These are phyloP conservation scores for Lignosus rhinocerotis DNA, from an alignment of 1,284 basidiomycete species.

Conservation along the genomic window DNA sequence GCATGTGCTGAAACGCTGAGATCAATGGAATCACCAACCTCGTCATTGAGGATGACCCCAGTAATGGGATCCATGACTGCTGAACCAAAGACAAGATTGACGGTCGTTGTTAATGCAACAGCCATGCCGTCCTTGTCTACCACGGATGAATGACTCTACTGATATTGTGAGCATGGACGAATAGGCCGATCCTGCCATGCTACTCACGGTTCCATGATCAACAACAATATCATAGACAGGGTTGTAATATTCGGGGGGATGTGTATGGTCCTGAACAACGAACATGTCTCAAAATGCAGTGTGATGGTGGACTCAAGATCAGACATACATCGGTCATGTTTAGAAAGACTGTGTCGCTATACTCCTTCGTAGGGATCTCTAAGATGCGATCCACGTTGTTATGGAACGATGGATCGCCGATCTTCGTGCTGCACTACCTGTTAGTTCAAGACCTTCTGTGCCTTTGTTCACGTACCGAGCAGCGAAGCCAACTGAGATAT, in stretches of 20 bases:
- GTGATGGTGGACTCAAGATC: not conserved
- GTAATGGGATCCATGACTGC: conserved; percentile 82
- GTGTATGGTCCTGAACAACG: conserved; percentile 67
- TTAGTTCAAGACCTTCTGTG: not conserved
- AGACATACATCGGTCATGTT: conserved; percentile 80
- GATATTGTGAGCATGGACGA: not conserved
- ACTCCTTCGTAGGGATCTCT: conserved; percentile 73
- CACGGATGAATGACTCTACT: conserved; percentile 78
- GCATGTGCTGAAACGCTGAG: not conserved
- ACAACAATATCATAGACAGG: conserved; percentile 75
- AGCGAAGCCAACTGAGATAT: conserved; percentile 62
- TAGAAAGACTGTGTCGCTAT: conserved; percentile 56
- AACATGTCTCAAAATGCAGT: not conserved
- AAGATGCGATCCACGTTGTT: conserved; percentile 58
- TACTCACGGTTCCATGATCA: conserved; percentile 85
- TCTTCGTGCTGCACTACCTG: conserved; percentile 57
- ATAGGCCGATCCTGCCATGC: not conserved
- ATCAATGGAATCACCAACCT: conserved; percentile 41
- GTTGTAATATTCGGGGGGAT: conserved; percentile 80
- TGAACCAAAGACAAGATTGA: conserved; percentile 89
- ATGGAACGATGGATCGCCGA: conserved; percentile 75
- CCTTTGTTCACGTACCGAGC: conserved; percentile 49
- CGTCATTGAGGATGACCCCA: conserved; percentile 88
- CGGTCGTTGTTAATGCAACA: conserved; percentile 82
- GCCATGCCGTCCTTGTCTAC: conserved; percentile 86